These are phyloP conservation scores for Thuidium tamariscinum DNA, from an alignment of 225 moss, liverwort and hornwort genomes.

Conservation along the genomic window DNA sequence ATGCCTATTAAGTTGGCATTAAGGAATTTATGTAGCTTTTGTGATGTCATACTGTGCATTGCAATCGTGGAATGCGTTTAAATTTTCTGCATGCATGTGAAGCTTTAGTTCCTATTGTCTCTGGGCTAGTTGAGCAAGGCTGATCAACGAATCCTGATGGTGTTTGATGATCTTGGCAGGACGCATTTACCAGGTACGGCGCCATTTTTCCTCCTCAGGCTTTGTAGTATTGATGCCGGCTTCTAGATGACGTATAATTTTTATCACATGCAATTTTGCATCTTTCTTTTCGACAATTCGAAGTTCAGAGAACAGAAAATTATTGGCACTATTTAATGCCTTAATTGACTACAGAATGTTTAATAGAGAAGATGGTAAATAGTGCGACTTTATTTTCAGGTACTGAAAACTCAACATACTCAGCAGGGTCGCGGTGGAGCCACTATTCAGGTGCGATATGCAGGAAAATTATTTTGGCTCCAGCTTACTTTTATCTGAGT, in stretches of 20 bases:
- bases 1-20: background rate
- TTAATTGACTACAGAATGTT: background rate
- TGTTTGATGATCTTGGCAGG: conserved; percentile 30
- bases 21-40: background rate
- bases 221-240: background rate
- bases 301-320: background rate
- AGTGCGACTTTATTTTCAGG: conserved; percentile 19
- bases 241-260: background rate
- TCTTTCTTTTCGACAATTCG: background rate
- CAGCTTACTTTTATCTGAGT: background rate
- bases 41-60: background rate
- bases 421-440: conserved; percentile 98
- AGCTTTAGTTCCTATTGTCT: conserved; percentile 7
- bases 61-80: background rate
- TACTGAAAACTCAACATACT: conserved; percentile 91
- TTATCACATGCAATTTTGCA: background rate
- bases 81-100: background rate
- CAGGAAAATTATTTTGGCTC: background rate
- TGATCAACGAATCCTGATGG: conserved; percentile 18
- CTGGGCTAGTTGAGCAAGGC: conserved; percentile 21
- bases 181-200: conserved; percentile 46
- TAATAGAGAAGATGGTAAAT: background rate
- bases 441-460: conserved; percentile 63
- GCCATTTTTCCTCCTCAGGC: background rate
- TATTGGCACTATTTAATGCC: background rate